Conservation (phyloP, 306 rosid species). For the Acacia melanoxylon region DNA sequence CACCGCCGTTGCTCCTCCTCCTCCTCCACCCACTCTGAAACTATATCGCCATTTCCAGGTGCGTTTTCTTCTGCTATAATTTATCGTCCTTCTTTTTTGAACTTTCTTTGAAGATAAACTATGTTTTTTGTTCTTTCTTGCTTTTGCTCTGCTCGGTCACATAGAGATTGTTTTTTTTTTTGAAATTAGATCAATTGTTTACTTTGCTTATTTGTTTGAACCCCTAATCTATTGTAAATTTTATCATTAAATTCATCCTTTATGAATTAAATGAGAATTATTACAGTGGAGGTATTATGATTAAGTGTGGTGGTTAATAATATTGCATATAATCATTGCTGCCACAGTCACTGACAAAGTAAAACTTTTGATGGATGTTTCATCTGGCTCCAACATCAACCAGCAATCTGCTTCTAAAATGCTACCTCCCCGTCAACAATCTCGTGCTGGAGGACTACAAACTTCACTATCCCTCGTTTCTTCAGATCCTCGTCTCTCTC, state of each 20-base stretch:
- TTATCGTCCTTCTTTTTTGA: not conserved
- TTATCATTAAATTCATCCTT: not conserved
- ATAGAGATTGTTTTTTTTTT: not conserved
- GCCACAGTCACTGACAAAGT: conserved; percentile 28
- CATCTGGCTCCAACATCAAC: conserved; percentile 67
- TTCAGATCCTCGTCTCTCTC: conserved; percentile 72
- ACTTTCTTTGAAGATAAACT: not conserved
- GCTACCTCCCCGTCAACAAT: conserved; percentile 89
- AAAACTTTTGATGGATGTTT: conserved; percentile 50
- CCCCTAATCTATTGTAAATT: not conserved
- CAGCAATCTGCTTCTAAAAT: conserved; percentile 51
- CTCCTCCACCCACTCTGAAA: not conserved
- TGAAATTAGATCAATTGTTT: not conserved
- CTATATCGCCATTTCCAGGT: not conserved
- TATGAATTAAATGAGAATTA: not conserved
- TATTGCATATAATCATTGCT: conserved; percentile 14
- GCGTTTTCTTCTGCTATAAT: not conserved
- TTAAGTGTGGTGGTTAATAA: conserved; percentile 2
- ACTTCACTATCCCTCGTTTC: conserved; percentile 85
- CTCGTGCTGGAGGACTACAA: conserved; percentile 74
- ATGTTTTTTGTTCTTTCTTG: not conserved
- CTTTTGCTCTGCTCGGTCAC: not conserved
- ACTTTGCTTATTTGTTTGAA: not conserved
- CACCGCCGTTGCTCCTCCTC: not conserved
- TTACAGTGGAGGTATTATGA: not conserved